These are phyloP conservation scores for Cadophora gregata DNA, from an alignment of 2,329 filamentous ascomycete genomes.

Conservation along the genomic window DNA sequence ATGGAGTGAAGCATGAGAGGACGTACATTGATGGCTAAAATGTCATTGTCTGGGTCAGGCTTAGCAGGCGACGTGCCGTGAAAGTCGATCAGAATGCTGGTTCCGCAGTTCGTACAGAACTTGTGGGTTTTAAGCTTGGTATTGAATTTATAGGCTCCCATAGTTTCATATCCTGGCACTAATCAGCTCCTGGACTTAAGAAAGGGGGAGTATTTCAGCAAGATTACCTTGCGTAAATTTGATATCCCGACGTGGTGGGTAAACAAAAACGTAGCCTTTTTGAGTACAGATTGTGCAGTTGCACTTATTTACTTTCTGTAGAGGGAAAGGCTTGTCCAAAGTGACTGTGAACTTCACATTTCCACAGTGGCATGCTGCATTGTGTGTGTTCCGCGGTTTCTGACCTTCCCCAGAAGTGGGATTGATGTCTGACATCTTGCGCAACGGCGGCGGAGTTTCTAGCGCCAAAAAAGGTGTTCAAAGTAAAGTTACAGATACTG, in stretches of 20 bases:
- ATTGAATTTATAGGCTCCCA: conserved; percentile 22
- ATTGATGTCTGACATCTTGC: conserved; percentile 10
- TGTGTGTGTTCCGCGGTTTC: conserved; percentile 47
- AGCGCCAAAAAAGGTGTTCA: too few species aligned
- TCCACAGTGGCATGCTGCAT: conserved; percentile 62
- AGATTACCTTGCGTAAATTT: conserved; percentile 27
- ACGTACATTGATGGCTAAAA: conserved; percentile 37
- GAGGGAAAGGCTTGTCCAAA: conserved; percentile 53
- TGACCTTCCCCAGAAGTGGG: conserved; percentile 11
- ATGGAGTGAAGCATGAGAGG: background rate
- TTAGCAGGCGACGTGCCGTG: conserved; percentile 11
- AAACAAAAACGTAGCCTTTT: conserved; percentile 52
- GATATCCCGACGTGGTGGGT: conserved; percentile 36
- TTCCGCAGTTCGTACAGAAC: conserved; percentile 38
- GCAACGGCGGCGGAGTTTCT: too few species aligned
- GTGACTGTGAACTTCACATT: conserved; percentile 56
- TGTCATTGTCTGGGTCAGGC: conserved; percentile 34
- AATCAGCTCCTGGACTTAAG: background rate
- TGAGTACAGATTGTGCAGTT: conserved; percentile 70
- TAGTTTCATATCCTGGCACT: conserved; percentile 26
- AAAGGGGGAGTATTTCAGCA: background rate
- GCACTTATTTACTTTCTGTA: conserved; percentile 61
- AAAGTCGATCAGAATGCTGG: conserved; percentile 35
- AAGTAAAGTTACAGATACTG: background rate
- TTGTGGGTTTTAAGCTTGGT: conserved; percentile 28